Conservation (phyloP, 2,329 filamentous ascomycete genomes). For the Epichloe aotearoae region DNA sequence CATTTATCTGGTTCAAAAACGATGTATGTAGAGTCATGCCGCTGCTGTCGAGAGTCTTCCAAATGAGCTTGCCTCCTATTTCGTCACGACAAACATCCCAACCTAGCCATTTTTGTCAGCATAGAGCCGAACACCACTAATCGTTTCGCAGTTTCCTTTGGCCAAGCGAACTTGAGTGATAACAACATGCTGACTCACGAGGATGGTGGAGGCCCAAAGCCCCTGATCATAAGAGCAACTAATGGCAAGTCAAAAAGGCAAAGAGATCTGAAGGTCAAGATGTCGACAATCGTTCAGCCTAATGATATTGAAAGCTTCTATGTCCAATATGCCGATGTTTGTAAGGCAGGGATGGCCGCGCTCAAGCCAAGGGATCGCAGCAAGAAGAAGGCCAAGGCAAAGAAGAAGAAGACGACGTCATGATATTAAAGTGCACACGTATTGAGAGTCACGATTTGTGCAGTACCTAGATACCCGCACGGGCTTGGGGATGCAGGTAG, state of each 20-base stretch:
- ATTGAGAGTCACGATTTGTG: not conserved
- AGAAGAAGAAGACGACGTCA: constrained; percentile 45
- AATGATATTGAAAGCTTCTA: constrained; percentile 72
- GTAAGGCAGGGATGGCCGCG: constrained; percentile 75
- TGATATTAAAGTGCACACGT: constrained; percentile 30
- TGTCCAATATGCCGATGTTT: constrained; percentile 72
- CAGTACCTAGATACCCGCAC: not conserved
- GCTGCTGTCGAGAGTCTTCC: not conserved
- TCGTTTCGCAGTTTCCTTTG: not conserved
- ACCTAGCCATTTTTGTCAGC: constrained; percentile 15
- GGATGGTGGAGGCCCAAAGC: constrained; percentile 43
- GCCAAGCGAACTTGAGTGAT: constrained; percentile 6
- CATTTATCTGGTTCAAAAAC: constrained; percentile 64
- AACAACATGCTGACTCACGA: constrained; percentile 48
- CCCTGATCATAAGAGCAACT: constrained; percentile 70
- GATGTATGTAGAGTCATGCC: constrained; percentile 35
- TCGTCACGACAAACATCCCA: constrained; percentile 29
- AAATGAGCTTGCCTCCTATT: constrained; percentile 18
- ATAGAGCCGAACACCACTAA: not conserved
- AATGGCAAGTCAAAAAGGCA: constrained; percentile 57
- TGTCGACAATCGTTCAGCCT: constrained; percentile 72
- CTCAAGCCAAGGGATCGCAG: constrained; percentile 90
- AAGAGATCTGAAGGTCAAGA: constrained; percentile 49
- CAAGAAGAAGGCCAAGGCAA: constrained; percentile 70
- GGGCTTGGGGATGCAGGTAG: not conserved